A percentile compares a stretch with the other conserved stretches of the same genome.
Conservation (phyloP, 192 early-diverging fungal species). For the Dissophora ornata region DNA sequence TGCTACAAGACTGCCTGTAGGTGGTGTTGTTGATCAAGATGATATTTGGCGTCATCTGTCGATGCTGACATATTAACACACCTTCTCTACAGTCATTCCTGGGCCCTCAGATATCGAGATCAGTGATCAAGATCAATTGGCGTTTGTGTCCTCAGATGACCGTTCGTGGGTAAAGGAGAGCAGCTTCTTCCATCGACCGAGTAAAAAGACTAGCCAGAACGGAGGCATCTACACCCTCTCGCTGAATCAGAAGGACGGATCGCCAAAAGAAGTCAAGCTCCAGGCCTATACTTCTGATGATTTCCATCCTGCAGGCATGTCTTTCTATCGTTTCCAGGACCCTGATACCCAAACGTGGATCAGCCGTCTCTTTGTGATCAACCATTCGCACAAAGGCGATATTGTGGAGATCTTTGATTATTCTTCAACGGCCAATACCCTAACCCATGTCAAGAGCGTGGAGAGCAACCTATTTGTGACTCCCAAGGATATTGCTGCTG, state of each 20-base stretch:
- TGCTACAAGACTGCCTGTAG: conserved; percentile 46
- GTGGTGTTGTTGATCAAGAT: no score
- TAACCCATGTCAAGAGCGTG: conserved; percentile 40
- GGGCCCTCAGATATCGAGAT: conserved; percentile 49
- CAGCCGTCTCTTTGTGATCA: conserved; percentile 48
- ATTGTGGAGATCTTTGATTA: conserved; percentile 53
- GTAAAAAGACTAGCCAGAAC: conserved; percentile 30
- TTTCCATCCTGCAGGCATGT: conserved; percentile 53
- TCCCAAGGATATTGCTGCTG: conserved; percentile 38
- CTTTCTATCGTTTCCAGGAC: conserved; percentile 27
- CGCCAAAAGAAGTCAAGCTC: conserved; percentile 26
- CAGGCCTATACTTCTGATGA: conserved; percentile 18
- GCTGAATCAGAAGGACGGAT: conserved; percentile 24
- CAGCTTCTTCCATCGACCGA: conserved; percentile 45
- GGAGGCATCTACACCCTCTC: conserved; percentile 45
- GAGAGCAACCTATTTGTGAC: conserved; percentile 34
- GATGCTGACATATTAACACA: no score
- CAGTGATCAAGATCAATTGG: conserved; percentile 28
- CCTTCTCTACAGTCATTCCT: conserved; percentile 49
- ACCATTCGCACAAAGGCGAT: conserved; percentile 49
- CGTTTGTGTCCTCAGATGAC: conserved; percentile 50
- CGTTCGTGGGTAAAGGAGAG: conserved; percentile 42
- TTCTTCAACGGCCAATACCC: conserved; percentile 7
- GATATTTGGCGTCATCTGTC: no score
- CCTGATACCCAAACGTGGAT: conserved; percentile 14